phyloP scores from a whole-genome alignment of 2,329 filamentous ascomycete genomes.

The Microthyrium microscopicum region DNA sequence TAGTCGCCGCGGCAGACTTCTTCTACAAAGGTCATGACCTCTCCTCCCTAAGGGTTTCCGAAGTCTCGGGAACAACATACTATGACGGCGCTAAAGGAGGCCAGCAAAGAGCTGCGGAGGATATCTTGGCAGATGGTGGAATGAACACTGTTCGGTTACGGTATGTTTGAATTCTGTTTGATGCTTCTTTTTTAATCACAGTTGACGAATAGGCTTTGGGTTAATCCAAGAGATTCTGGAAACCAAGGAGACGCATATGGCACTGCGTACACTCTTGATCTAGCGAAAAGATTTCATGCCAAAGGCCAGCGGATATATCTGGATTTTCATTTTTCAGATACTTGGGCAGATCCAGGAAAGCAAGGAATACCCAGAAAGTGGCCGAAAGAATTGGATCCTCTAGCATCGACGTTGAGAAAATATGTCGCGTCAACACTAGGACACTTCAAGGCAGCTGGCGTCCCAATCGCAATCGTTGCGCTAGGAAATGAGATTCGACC shows the following conservation, averaged over 20 bases:
- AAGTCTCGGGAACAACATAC: neutral
- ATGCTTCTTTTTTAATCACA: neutral
- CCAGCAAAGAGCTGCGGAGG: neutral
- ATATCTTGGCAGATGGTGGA: conserved; percentile 3
- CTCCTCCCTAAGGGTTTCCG: conserved; percentile 4
- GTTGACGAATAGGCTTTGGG: neutral
- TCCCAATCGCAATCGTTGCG: conserved; percentile 45
- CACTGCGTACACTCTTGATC: conserved; percentile 50
- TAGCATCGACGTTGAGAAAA: conserved; percentile 48
- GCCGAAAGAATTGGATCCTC: conserved; percentile 39
- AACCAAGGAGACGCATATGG: conserved; percentile 47
- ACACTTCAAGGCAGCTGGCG: conserved; percentile 35
- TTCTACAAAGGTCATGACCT: conserved; percentile 6
- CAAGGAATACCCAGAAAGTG: conserved; percentile 47
- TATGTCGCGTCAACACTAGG: conserved; percentile 50
- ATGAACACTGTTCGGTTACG: conserved; percentile 6
- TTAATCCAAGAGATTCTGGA: conserved; percentile 37
- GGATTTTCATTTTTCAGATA: conserved; percentile 51
- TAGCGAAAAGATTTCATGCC: conserved; percentile 48
- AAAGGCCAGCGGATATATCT: conserved; percentile 45
- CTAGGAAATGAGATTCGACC: conserved; percentile 59
- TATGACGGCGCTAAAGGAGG: conserved; percentile 1
- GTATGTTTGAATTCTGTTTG: conserved; percentile 4
- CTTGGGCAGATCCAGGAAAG: conserved; percentile 51
- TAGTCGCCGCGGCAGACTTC: no score